Conservation (phyloP, 2,329 filamentous ascomycete species). For the Cadophora luteo-olivacea region DNA sequence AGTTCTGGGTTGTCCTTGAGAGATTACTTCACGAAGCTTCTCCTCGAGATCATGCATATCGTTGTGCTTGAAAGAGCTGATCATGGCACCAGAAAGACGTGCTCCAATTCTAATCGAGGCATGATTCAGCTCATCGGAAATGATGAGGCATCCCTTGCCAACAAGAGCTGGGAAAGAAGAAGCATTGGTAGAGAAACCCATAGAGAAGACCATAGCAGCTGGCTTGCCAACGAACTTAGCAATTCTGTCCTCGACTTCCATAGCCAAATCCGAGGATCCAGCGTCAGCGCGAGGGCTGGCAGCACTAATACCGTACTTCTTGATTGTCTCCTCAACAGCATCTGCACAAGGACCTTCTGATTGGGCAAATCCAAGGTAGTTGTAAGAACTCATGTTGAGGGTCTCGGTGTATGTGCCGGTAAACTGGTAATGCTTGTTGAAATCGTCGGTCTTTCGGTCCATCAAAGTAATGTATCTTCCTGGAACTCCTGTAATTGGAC, state of each 20-base stretch:
- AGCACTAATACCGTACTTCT: constrained; percentile 83
- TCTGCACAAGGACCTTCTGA: constrained; percentile 97
- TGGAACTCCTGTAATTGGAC: constrained; percentile 90
- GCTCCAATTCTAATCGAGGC: constrained; percentile 96
- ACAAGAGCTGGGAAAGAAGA: constrained; percentile 91
- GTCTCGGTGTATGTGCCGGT: constrained; percentile 93
- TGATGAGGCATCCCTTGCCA: constrained; percentile 89
- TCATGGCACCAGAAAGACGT: constrained; percentile 91
- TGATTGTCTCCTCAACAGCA: constrained; percentile 83
- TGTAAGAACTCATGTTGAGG: constrained; percentile 98
- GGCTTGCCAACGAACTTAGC: constrained; percentile 94
- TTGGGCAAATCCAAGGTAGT: constrained; percentile 98
- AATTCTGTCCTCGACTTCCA: constrained; percentile 89
- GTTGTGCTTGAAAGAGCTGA: constrained; percentile 97
- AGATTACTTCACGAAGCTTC: constrained; percentile 88
- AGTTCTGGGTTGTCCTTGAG: constrained; percentile 96
- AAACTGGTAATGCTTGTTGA: constrained; percentile 88
- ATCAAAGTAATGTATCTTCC: constrained; percentile 92
- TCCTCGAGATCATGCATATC: constrained; percentile 88
- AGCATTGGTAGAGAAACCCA: constrained; percentile 98
- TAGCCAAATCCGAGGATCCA: constrained; percentile 84
- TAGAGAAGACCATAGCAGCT: constrained; percentile 95
- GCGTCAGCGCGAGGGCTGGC: constrained; percentile 83
- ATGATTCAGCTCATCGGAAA: constrained; percentile 98
- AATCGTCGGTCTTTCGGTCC: constrained; percentile 88